Conservation (phyloP, 2,329 filamentous ascomycete genomes). For the Fonsecaea pedrosoi region DNA sequence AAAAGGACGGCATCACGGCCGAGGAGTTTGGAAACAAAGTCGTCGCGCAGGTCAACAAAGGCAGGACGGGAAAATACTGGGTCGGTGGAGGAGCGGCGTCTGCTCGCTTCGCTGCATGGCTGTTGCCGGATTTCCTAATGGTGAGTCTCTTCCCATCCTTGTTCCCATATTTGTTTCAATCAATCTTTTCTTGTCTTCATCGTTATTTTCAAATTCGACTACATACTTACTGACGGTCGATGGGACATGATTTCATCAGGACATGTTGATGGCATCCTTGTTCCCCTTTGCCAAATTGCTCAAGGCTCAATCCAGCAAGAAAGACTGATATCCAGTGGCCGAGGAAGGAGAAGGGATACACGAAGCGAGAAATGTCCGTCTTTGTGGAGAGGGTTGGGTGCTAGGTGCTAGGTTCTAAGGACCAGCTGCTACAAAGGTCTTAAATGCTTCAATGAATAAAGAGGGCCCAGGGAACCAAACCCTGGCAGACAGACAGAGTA, state of each 20-base stretch:
- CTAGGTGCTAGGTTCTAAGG: too few species aligned
- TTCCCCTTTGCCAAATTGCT: conserved; percentile 22
- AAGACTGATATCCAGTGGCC: background rate
- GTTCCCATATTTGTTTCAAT: too few species aligned
- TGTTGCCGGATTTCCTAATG: conserved; percentile 25
- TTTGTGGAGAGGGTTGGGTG: background rate
- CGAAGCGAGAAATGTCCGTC: too few species aligned
- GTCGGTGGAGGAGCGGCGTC: conserved; percentile 22
- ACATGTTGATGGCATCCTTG: conserved; percentile 14
- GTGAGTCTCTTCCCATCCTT: conserved; percentile 15
- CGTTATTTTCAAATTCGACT: background rate
- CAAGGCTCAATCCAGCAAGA: conserved; percentile 9
- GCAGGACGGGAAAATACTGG: conserved; percentile 29
- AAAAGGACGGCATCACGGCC: conserved; percentile 25
- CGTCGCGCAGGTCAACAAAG: conserved; percentile 30
- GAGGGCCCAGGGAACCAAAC: too few species aligned
- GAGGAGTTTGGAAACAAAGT: conserved; percentile 28
- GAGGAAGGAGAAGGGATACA: too few species aligned
- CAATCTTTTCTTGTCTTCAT: background rate
- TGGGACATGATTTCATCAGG: conserved; percentile 3
- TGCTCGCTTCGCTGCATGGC: conserved; percentile 17
- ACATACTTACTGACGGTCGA: conserved; percentile 7
- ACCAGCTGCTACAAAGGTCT: too few species aligned
- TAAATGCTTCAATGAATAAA: too few species aligned
- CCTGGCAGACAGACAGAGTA: too few species aligned